Conservation (phyloP, 331 rosid genomes). For the Erythrophleum ivorense region DNA sequence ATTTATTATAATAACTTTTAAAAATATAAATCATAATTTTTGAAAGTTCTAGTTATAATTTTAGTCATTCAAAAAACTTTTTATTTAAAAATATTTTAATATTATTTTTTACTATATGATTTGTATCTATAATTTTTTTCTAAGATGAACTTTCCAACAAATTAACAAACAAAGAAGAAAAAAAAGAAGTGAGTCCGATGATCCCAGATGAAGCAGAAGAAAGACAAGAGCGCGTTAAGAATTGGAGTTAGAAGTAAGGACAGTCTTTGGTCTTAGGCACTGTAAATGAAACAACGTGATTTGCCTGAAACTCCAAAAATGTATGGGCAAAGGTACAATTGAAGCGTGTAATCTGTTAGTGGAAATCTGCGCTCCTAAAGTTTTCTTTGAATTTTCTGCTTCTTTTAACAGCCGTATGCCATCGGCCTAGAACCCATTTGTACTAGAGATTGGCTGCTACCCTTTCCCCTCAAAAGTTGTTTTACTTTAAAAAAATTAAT, state of each 20-base stretch:
- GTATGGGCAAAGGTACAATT: constrained; percentile 23
- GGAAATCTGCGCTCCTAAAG: not conserved
- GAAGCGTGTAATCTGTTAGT: constrained; percentile 15
- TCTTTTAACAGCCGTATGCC: not conserved
- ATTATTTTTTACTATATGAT: too few species aligned
- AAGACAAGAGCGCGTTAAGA: not conserved
- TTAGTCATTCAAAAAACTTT: too few species aligned
- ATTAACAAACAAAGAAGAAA: too few species aligned
- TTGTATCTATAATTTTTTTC: too few species aligned
- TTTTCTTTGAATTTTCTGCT: not conserved
- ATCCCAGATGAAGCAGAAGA: not conserved
- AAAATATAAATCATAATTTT: too few species aligned
- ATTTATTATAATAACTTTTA: too few species aligned
- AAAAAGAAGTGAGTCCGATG: not conserved
- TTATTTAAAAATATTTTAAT: too few species aligned
- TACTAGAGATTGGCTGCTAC: constrained; percentile 4
- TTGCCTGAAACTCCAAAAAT: not conserved
- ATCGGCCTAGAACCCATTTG: not conserved
- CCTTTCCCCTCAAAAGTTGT: not conserved
- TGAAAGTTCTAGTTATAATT: too few species aligned
- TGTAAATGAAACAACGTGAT: not conserved
- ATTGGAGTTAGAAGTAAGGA: too few species aligned
- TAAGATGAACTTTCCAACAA: too few species aligned
- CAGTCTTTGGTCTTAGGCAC: not conserved
- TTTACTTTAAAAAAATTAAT: not conserved